Conservation (phyloP, 2,329 filamentous ascomycete species). For the Xylariaceae sp. region DNA sequence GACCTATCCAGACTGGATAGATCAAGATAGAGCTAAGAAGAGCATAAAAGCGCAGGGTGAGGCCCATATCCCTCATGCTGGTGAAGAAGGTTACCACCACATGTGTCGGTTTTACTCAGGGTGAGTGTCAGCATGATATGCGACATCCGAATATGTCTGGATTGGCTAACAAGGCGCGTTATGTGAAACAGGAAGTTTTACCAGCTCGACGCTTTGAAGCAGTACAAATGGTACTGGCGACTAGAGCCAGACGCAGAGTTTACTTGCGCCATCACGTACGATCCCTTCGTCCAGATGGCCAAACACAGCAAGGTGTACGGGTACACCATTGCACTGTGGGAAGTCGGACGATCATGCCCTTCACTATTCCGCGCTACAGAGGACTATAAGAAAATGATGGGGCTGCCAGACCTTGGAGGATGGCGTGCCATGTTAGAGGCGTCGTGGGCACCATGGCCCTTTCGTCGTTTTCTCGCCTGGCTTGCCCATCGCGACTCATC, state of each 20-base stretch:
- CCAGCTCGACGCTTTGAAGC: slow-evolving; percentile 36
- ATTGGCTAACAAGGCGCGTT: slow-evolving; percentile 6
- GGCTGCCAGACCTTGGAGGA: slow-evolving; percentile 32
- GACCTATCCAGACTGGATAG: slow-evolving; percentile 37
- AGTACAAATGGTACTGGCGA: slow-evolving; percentile 47
- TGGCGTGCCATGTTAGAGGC: slow-evolving; percentile 40
- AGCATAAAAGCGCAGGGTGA: slow-evolving; percentile 33
- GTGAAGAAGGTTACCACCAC: slow-evolving; percentile 39
- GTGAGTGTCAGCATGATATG: slow-evolving; percentile 25
- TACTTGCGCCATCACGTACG: slow-evolving; percentile 44
- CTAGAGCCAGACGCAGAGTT: slow-evolving; percentile 43
- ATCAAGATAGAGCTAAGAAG: slow-evolving; percentile 28
- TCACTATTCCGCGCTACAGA: slow-evolving; percentile 38
- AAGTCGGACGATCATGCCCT: slow-evolving; percentile 40
- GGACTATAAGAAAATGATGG: slow-evolving; percentile 38
- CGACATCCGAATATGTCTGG: neutral
- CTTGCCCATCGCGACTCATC: slow-evolving; percentile 35
- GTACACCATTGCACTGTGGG: slow-evolving; percentile 42
- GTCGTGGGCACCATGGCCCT: slow-evolving; percentile 40
- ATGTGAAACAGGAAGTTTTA: slow-evolving; percentile 36
- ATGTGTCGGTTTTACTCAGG: slow-evolving; percentile 43
- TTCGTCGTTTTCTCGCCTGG: slow-evolving; percentile 35
- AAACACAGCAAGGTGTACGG: slow-evolving; percentile 41
- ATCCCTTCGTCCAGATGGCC: slow-evolving; percentile 45
- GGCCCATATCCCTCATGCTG: slow-evolving; percentile 35